Base-by-base conservation (phyloP, 768 basidiomycete species). In the Nevesoporus exiguus region DNA sequence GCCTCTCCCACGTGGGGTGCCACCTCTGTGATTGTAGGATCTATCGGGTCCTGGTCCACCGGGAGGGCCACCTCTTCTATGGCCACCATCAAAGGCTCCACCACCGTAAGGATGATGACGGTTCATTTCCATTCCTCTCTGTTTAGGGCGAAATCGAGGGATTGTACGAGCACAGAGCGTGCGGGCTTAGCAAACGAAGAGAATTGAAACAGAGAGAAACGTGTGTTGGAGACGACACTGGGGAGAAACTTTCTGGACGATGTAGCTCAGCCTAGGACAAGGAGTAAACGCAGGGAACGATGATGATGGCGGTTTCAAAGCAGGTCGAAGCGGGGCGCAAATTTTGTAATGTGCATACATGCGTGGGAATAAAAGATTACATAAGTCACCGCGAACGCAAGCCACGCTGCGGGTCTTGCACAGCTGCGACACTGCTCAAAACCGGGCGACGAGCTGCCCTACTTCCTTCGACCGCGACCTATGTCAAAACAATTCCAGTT, bases 401-500 rank as follows among this genome's bases (percentile, higher is more conserved):
- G 57, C 51, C 24, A 52, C 5, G 40, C 22, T 41, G 40, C 51
- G 31, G 49, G 45, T 47, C 31, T n/a, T n/a, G n/a, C n/a, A n/a
- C n/a, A n/a, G n/a, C 46, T 39, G 34, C 45, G 15, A 49, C 36
- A 49, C 36, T 37, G 34, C 47, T 42, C 27, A 29, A 27, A n/a
- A 15, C n/a, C 30, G 8, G 31, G 25, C 39, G 39, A 36, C 49
- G 45, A 47, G 40, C 41, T 42, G 51, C 40, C 61, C 60, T 66
- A 57, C n/a, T 30, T 50, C 57, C 34, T 55, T 62, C 60, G 57
- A 61, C 59, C 68, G 70, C 61, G 73, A 60, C 56, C 74, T 74
- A 95, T 94, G 92, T 91, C 92, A 56, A 90, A 90, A 71, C 91
- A 93, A 74, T 90, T 81, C 62, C 91, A 93, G 73, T 97, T 96